Base-by-base conservation (phyloP, 805 yeast species). In the Jamesozyma rosinii region DNA sequence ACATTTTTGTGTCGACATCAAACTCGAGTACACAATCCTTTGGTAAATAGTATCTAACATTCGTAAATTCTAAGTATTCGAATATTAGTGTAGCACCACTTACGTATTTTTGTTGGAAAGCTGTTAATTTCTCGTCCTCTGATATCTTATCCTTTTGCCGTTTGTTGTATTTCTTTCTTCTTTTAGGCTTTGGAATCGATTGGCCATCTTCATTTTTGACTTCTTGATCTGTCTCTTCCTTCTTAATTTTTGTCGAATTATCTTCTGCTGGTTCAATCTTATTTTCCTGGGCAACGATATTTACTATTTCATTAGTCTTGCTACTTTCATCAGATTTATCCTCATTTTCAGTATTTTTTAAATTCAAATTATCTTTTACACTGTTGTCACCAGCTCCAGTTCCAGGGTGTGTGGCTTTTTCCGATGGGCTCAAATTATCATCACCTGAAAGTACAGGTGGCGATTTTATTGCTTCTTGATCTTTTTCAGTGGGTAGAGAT, bases 11-110 rank as follows among this genome's bases (percentile, higher is more conserved):
- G 46, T 55, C 51, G 35, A 54, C 56, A 33, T 59, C 42, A 42
- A 54, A 50, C 63, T 89, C 97, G 45, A 83, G 67, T 2, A 90
- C 73, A 1, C 94, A 74, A 48, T 86, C 76, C 49, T 79, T 79
- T 0, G 97, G 97, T 0, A 90, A 57, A 45, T 74, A 65, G 54
- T 74, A 90, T 45, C 97, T 72, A 6, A 80, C 80, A 37, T 80
- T 72, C 0, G 92, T 76, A 57, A 79, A 81, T 53, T 92, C 97
- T 22, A 74, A 73, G 64, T 79, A 90, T 61, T 92, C 98, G 59
- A 90, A 80, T 5, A 88, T 80, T 33, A 92, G 59, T 42, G 85
- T 82, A 0, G 94, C 87, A 52, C 77, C 76, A 31, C 73, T 59
- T 19, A 76, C 65, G 53, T 83, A 83, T 57, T 78, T 74, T 51